Base-by-base conservation (phyloP, 1,139 yeast genomes). In the Blastobotrys buckinghamii region DNA sequence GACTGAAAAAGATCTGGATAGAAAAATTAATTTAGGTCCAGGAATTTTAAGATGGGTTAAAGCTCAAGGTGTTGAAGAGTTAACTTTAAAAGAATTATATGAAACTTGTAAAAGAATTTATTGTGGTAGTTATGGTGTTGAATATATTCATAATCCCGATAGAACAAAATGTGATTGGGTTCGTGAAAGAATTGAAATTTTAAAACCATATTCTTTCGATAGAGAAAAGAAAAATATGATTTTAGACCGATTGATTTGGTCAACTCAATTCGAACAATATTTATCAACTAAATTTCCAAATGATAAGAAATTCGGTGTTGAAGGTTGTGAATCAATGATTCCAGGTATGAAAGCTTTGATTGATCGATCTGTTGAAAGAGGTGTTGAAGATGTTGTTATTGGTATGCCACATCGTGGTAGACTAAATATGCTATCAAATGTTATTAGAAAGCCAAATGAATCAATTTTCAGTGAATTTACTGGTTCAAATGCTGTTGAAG, bases 321-420 rank as follows among this genome's bases (percentile, higher is more conserved):
- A 90, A 75, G 97, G 97, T 74, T 92, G 94, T 57, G 97, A 90
- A 72, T 75, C 95, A 40, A 84, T 85, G 59, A 87, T 90, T 46
- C 97, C 97, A 42, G 97, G 97, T 73, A 82, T 90, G 76, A 90
- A 90, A 74, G 85, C 96, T 47, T 72, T 90, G 66, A 88, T 90
- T 65, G 97, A 90, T 70, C 82, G 88, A 56, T 79, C 96, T 43
- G 97, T 89, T 47, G 96, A 87, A 59, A 73, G 75, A 54, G 97
- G 97, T 62, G 82, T 88, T 50, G 96, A 89, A 71, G 97, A 90
- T 67, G 80, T 90, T 53, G 94, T 89, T 62, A 83, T 90, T 61
- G 97, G 97, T 74, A 90, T 90, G 97, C 96, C 97, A 50, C 97
- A 90, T 72, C 87, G 97, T 79, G 97, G 97, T 73, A 83, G 97